Base-by-base conservation (phyloP, 2,329 filamentous ascomycete species). In the Phoma sp. region DNA sequence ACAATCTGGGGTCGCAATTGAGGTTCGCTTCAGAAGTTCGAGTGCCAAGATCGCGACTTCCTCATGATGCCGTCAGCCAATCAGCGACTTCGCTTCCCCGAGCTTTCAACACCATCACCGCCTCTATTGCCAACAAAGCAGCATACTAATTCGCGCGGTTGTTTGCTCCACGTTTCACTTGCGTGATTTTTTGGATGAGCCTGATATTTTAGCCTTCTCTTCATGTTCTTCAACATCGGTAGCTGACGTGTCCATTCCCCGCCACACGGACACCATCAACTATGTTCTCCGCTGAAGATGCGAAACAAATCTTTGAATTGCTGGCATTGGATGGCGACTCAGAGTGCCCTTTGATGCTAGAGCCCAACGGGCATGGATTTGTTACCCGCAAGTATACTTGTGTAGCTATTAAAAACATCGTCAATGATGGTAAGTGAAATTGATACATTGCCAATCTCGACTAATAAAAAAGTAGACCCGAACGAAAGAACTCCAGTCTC, bases 271-370 rank as follows among this genome's bases (percentile, higher is more conserved):
- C 37, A 25, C 7, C 4, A 9, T n/a, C 27, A 53, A 60, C 33
- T 36, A 74, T 74, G 70, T 75, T 75, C 44, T 70, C 71, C 7
- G 46, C 52, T n/a, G 64, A 68, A 25, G 72, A 75, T 50, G 59
- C 70, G 8, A 66, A 59, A 32, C 62, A 70, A 14, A 55, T 74
- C 3, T 64, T 64, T 24, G 47, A 57, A 11, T 44, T 64, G 10
- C 63, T 73, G 11, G 64, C 65, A 7, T 48, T 51, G 25, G 60
- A 61, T 10, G 35, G 43, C 4, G 33, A 57, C 18, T 30, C 46
- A 27, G 29, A 29, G 38, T 62, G 65, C 18, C 52, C 58, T 3
- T 47, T 74, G 23, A 42, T 72, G 18, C 42, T 64, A 2, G 61
- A 62, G 5, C 47, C 57, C 3, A 60, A 60, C 27, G 69, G 68